Evolutionary conservation across 2,329 filamentous ascomycete species (phyloP).

Genomic region (Talaromyces sp.): DNA sequence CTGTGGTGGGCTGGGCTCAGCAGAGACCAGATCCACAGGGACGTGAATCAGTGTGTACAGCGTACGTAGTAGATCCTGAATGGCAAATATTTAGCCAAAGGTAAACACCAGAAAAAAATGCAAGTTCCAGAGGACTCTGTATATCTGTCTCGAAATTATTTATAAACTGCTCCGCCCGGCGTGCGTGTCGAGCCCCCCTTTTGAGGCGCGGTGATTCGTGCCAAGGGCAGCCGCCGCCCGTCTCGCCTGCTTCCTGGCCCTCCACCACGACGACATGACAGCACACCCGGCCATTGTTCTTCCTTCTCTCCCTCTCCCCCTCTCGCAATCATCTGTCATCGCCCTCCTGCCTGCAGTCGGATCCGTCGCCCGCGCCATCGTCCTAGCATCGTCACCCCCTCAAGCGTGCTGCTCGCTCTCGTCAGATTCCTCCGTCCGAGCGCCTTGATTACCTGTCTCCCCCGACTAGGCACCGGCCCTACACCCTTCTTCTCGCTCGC

Average conservation of each 20-base stretch:
- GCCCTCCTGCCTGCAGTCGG: background rate
- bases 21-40: background rate
- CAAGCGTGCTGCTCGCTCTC: background rate
- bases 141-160: background rate
- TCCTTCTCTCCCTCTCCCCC: background rate
- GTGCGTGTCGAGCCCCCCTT: slow-evolving; percentile 14
- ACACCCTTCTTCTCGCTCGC: background rate
- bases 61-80: too few relatives aligned
- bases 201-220: slow-evolving; percentile 11
- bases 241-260: background rate
- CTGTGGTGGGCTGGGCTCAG: background rate
- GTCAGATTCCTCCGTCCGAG: background rate
- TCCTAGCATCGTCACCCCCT: background rate
- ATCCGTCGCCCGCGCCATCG: background rate
- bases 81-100: too few relatives aligned
- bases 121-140: too few relatives aligned
- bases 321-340: background rate
- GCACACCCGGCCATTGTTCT: background rate
- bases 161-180: background rate
- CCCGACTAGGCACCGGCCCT: background rate
- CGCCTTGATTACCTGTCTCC: background rate
- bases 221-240: background rate
- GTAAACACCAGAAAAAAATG: background rate
- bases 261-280: background rate
- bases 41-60: background rate